These are phyloP conservation scores for Podospora pseudopauciseta DNA, from an alignment of 495 filamentous ascomycete genomes.

Conservation along the genomic window DNA sequence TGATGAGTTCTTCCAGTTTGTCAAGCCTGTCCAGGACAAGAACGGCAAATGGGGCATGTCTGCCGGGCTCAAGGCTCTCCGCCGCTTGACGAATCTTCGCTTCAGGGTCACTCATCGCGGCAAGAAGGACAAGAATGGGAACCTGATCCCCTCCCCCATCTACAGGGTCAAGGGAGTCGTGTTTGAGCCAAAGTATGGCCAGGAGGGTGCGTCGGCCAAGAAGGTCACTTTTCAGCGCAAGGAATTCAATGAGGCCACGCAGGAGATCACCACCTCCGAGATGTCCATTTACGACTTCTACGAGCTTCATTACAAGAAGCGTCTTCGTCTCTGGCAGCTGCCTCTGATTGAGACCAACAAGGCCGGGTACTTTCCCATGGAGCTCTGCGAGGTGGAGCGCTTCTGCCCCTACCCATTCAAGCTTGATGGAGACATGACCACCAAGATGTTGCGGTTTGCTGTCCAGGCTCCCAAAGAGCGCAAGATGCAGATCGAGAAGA, in stretches of 20 bases:
- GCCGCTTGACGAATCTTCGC: slow-evolving; percentile 58
- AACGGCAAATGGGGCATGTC: slow-evolving; percentile 25
- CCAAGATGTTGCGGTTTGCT: slow-evolving; percentile 85
- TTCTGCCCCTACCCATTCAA: slow-evolving; percentile 81
- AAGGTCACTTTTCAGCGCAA: slow-evolving; percentile 56
- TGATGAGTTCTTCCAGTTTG: slow-evolving; percentile 14
- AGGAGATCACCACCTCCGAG: no score
- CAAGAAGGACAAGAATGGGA: slow-evolving; percentile 29
- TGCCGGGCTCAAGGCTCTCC: slow-evolving; percentile 47
- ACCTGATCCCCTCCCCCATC: slow-evolving; percentile 27
- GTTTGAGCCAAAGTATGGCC: slow-evolving; percentile 32
- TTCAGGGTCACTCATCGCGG: slow-evolving; percentile 63
- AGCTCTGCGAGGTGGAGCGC: slow-evolving; percentile 52
- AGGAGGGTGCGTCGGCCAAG: slow-evolving; percentile 48
- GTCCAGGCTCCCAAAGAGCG: slow-evolving; percentile 61
- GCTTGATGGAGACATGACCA: slow-evolving; percentile 65
- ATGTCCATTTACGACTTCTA: slow-evolving; percentile 62
- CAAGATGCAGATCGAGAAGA: slow-evolving; percentile 57
- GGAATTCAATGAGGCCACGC: not conserved
- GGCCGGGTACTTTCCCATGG: slow-evolving; percentile 70
- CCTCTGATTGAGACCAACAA: slow-evolving; percentile 71
- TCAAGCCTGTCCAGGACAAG: slow-evolving; percentile 20
- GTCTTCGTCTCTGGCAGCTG: slow-evolving; percentile 46
- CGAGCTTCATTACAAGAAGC: slow-evolving; percentile 56
- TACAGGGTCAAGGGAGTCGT: slow-evolving; percentile 63